Conservation (phyloP, 495 filamentous ascomycete species). For the Hamigera avellanea region DNA sequence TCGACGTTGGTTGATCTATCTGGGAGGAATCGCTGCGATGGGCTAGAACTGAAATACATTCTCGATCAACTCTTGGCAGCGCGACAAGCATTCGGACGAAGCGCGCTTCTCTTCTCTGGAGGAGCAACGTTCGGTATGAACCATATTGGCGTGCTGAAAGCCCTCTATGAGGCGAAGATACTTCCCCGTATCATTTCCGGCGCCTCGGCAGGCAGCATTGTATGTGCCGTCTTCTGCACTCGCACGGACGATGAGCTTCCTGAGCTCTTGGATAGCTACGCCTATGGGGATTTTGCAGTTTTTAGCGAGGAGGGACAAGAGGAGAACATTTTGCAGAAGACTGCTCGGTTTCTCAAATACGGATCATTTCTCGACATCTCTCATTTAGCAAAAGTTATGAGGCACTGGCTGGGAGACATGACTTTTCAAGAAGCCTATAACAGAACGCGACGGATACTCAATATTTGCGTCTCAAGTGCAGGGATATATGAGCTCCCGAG, state of each 20-base stretch:
- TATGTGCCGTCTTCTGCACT: constrained; percentile 75
- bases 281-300: constrained; percentile 71
- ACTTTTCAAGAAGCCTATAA: constrained; percentile 97
- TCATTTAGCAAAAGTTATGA: constrained; percentile 72
- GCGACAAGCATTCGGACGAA: constrained; percentile 79
- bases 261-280: constrained; percentile 56
- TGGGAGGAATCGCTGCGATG: constrained; percentile 38
- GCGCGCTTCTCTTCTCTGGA: constrained; percentile 76
- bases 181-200: constrained; percentile 90
- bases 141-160: constrained; percentile 88
- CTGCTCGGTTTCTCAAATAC: constrained; percentile 65
- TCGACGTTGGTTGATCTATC: constrained; percentile 55
- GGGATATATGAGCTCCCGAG: constrained; percentile 78
- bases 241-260: constrained; percentile 79
- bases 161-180: constrained; percentile 61
- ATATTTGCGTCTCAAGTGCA: constrained; percentile 83
- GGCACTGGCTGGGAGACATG: constrained; percentile 65
- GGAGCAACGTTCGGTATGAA: constrained; percentile 94
- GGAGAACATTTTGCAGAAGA: constrained; percentile 55
- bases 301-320: constrained; percentile 65
- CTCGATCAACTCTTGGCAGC: constrained; percentile 65
- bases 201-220: constrained; percentile 88
- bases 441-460: constrained; percentile 76
- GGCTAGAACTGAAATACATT: constrained; percentile 51
- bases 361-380: constrained; percentile 76